Evolutionary conservation across 2,329 filamentous ascomycete genomes (phyloP).

Genomic region (Fusarium coicis): DNA sequence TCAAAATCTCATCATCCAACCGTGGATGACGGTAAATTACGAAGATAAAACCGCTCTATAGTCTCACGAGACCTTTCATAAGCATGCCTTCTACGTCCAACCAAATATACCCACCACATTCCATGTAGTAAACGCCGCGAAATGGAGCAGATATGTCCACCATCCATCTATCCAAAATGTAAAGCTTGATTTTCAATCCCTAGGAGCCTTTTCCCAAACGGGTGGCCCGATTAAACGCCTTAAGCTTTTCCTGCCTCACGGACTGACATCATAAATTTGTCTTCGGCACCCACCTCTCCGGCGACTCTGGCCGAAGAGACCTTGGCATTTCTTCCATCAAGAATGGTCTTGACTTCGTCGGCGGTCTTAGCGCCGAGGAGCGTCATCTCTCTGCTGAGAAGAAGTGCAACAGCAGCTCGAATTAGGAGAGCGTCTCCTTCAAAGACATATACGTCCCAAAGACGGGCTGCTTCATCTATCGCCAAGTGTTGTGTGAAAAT

Average conservation of each 20-base stretch:
- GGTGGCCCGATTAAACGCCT: slow-evolving; percentile 14
- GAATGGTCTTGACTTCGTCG: slow-evolving; percentile 56
- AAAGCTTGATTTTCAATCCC: slow-evolving; percentile 32
- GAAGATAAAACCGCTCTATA: slow-evolving; percentile 39
- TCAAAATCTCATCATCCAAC: slow-evolving; percentile 34
- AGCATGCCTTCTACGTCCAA: slow-evolving; percentile 31
- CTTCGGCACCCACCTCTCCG: slow-evolving; percentile 59
- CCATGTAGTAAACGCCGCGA: slow-evolving; percentile 41
- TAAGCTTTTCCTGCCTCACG: slow-evolving; percentile 51
- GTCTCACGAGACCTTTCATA: slow-evolving; percentile 26
- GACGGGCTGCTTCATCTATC: slow-evolving; percentile 75
- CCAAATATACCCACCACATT: slow-evolving; percentile 34
- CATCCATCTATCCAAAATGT: slow-evolving; percentile 45
- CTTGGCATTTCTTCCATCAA: slow-evolving; percentile 46
- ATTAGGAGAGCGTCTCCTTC: slow-evolving; percentile 81
- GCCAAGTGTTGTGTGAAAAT: slow-evolving; percentile 72
- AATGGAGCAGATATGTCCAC: slow-evolving; percentile 39
- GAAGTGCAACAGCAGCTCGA: slow-evolving; percentile 74
- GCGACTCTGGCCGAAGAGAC: slow-evolving; percentile 49
- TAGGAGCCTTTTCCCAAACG: slow-evolving; percentile 6
- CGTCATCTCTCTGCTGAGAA: slow-evolving; percentile 65
- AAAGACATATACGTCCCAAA: slow-evolving; percentile 87
- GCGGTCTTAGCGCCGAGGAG: slow-evolving; percentile 59
- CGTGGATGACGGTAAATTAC: slow-evolving; percentile 26
- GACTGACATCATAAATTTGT: slow-evolving; percentile 53